Evolutionary conservation across 2,329 filamentous ascomycete genomes (phyloP).

Genomic region (Orbilia blumenaviensis): DNA sequence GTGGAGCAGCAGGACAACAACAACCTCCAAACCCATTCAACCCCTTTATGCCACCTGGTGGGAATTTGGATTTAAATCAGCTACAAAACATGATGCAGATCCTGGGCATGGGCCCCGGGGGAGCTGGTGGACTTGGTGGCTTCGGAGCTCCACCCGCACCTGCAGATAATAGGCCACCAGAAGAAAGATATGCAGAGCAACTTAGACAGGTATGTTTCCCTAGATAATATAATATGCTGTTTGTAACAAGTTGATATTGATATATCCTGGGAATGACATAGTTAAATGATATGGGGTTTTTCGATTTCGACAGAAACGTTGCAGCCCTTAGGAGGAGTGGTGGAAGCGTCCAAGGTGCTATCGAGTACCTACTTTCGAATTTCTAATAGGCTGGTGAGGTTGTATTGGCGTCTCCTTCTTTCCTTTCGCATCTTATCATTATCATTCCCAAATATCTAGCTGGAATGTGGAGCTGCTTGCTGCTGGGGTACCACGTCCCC

Average conservation of each 20-base stretch:
- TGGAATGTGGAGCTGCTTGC: background rate
- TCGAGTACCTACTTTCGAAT: constrained; percentile 73
- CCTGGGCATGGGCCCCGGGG: constrained; percentile 58
- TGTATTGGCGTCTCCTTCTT: background rate
- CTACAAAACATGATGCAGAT: constrained; percentile 68
- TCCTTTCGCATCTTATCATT: background rate
- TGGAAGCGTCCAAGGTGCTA: constrained; percentile 90
- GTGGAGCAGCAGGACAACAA: constrained; percentile 52
- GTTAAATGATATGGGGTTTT: constrained; percentile 99
- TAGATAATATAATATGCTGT: background rate
- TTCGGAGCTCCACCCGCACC: constrained; percentile 66
- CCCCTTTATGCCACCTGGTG: constrained; percentile 68
- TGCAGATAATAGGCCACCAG: constrained; percentile 84
- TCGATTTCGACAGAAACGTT: constrained; percentile 92
- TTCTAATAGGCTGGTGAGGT: background rate
- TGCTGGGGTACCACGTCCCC: background rate
- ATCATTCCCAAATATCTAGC: background rate
- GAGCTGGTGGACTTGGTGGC: constrained; percentile 55
- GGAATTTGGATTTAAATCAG: constrained; percentile 67
- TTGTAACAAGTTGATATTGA: background rate
- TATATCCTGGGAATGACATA: constrained; percentile 63
- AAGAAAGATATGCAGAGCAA: constrained; percentile 91
- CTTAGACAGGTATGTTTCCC: constrained; percentile 65
- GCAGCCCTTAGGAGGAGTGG: constrained; percentile 86
- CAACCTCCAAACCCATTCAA: constrained; percentile 62